Conservation (phyloP, 306 rosid species). For the Datisca glomerata region DNA sequence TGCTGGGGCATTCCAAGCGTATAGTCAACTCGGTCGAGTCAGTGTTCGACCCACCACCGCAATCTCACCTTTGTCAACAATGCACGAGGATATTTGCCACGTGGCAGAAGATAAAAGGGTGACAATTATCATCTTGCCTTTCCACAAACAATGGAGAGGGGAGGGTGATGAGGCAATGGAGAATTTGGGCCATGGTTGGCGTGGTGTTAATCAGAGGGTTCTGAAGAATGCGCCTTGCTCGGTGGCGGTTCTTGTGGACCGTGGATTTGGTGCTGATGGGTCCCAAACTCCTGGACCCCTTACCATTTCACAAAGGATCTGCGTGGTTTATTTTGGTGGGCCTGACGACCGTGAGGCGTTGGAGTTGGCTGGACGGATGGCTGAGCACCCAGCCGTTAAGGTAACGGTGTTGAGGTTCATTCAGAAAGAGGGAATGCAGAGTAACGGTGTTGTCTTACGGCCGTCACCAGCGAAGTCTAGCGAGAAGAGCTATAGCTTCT, state of each 20-base stretch:
- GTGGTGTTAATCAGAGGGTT: constrained; percentile 59
- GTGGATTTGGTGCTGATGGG: constrained; percentile 29
- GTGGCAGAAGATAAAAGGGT: constrained; percentile 63
- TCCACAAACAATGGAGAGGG: constrained; percentile 50
- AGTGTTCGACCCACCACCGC: constrained; percentile 51
- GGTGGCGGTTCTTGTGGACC: constrained; percentile 59
- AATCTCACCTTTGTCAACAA: constrained; percentile 48
- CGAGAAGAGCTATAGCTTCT: constrained; percentile 40
- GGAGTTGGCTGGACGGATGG: constrained; percentile 51
- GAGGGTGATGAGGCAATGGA: constrained; percentile 19
- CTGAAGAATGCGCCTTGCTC: constrained; percentile 67
- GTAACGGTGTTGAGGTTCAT: constrained; percentile 34
- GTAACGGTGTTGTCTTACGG: constrained; percentile 14
- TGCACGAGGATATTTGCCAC: constrained; percentile 72
- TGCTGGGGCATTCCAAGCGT: constrained; percentile 43
- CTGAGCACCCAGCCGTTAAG: constrained; percentile 45
- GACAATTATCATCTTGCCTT: constrained; percentile 57
- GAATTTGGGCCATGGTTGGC: constrained; percentile 56
- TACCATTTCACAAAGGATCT: constrained; percentile 13
- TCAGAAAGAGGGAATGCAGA: constrained; percentile 11
- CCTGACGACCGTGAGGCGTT: constrained; percentile 75
- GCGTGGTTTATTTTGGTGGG: constrained; percentile 71
- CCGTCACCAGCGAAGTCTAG: constrained; percentile 15
- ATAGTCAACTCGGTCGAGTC: constrained; percentile 50
- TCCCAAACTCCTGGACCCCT: constrained; percentile 14